Percentiles rank a stretch among this genome's conserved stretches.
phyloP scores from a whole-genome alignment of 352 stramenopile genomes.

The Phytophthora chlamydospora region DNA sequence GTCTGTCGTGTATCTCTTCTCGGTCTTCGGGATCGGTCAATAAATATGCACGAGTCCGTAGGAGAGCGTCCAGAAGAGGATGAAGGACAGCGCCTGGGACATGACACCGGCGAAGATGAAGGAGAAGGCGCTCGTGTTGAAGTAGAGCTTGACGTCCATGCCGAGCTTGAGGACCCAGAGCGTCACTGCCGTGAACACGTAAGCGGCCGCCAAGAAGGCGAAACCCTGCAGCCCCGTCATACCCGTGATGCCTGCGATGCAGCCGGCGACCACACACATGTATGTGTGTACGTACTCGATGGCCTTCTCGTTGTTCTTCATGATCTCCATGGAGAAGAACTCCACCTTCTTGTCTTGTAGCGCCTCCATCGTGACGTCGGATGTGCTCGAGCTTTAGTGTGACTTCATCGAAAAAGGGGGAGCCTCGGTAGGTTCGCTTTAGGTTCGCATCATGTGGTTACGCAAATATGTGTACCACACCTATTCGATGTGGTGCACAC shows the following conservation, averaged over 20 bases:
- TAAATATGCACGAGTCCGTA: conserved; percentile 93
- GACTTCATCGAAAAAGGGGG: too few species aligned
- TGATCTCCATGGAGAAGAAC: conserved; percentile 91
- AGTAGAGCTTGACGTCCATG: conserved; percentile 80
- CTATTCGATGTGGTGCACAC: not conserved
- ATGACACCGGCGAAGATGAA: conserved; percentile 82
- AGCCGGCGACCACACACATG: conserved; percentile 86
- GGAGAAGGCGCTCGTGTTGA: conserved; percentile 69
- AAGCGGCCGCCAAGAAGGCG: conserved; percentile 67
- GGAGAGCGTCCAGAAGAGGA: conserved; percentile 90
- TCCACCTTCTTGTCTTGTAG: conserved; percentile 77
- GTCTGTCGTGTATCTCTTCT: conserved; percentile 1
- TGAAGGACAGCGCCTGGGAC: conserved; percentile 82
- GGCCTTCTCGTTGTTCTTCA: conserved; percentile 81
- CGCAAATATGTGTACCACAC: too few species aligned
- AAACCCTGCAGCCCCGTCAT: conserved; percentile 81
- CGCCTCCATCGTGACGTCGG: conserved; percentile 53
- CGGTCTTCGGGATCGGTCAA: conserved; percentile 43
- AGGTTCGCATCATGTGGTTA: too few species aligned
- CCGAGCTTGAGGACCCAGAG: conserved; percentile 79
- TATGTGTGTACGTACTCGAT: conserved; percentile 83
- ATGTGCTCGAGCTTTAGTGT: too few species aligned
- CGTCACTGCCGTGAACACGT: conserved; percentile 69
- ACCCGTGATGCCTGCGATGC: conserved; percentile 81
- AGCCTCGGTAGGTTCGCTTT: too few species aligned